Evolutionary conservation across 345 rosid genomes (phyloP), one percentile per base, ranked within the genome.

Genomic region (Eucalyptus viminalis): DNA sequence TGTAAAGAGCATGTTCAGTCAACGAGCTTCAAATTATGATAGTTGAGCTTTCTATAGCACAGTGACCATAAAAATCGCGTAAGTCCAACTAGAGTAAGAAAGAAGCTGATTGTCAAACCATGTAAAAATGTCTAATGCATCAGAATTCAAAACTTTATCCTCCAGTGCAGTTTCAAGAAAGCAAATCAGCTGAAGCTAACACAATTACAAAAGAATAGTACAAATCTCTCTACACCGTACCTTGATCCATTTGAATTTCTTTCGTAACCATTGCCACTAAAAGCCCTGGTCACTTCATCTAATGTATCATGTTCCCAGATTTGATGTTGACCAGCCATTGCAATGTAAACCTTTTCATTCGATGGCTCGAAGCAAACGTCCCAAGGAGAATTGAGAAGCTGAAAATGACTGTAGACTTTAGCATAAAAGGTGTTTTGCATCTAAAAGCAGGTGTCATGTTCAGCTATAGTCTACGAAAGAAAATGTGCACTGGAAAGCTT

Each of bases 281-380:
- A 97, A 56, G 93, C 97, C 95, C 85, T 93, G 65, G 98, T 92
- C 90, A 94, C 90, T 89, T 96, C 97, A 91, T 94, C 94, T 86
- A 86, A 76, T 49, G 95, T 91, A 92, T 92, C 92, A 92, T 97
- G 96, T 90, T 94, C 96, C 99, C 99, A 97, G 86, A 96, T 96
- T 92, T 97, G 99, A 94, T 97, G 99, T 88, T 95, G 98, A 86
- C 99, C 99, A 34, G 99, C 99, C 97, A 97, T 95, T 87, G 99
- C 99, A 92, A 97, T 90, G 90, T 94, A 97, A 88, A 97, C 96
- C 92, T 93, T 97, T 90, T 95, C 96, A 40, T 92, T 95, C 43
- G 90, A 88, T 29, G 97, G 97, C 88, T 96, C 93, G 89, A 91
- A 95, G 93, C 98, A 95, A 89, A 97, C 94, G 88, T 97, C 99